Evolutionary conservation across 441 rosid genomes (phyloP), one percentile per base, ranked within the genome.

Genomic region (Pelargonium australe): DNA sequence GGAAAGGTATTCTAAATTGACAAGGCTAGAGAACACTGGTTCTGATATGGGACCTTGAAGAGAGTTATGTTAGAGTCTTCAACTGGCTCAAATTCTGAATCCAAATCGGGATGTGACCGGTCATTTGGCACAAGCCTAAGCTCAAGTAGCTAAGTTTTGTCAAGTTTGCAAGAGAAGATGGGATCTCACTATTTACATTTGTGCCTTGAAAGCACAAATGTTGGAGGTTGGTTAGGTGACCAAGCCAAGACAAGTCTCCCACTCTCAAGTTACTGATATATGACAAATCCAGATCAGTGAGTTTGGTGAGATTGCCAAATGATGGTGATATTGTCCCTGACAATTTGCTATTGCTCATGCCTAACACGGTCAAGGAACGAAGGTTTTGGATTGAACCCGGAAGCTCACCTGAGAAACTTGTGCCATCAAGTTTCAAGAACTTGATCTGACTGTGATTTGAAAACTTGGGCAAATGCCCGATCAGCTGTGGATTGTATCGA

Each of bases 391-490:
- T 68, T 7, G 72, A 76, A 43, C 2, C n/a, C 0, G 73, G 76
- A 25, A 76, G 53, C 65, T 67, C 65, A 34, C 79, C 77, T 0
- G 16, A 72, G 31, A 79, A 68, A 8, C 58, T 68, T 11, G 72
- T 76, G 11, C 0, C 0, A 0, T 0, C 16, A 47, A 79, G 66
- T n/a, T 2, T 0, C 1, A 68, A 1, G 0, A 0, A 7, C 41
- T 67, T 28, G 1, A 73, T 73, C 7, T 60, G 65, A 31, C 64
- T 49, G 67, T 13, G 23, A 1, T 45, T 51, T 5, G 23, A 20
- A 20, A 11, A 20, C 17, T 67, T 25, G 1, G 72, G 76, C 0
- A 78, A 14, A 20, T 40, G 14, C 1, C 70, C 81, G 0, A 5
- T 43, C 19, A 78, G 64, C 0, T 57, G 16, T 17, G 0, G 1